Evolutionary conservation across 192 early-diverging fungal genomes (phyloP), one percentile per base, ranked within the genome.

Genomic region (Backusella circina): DNA sequence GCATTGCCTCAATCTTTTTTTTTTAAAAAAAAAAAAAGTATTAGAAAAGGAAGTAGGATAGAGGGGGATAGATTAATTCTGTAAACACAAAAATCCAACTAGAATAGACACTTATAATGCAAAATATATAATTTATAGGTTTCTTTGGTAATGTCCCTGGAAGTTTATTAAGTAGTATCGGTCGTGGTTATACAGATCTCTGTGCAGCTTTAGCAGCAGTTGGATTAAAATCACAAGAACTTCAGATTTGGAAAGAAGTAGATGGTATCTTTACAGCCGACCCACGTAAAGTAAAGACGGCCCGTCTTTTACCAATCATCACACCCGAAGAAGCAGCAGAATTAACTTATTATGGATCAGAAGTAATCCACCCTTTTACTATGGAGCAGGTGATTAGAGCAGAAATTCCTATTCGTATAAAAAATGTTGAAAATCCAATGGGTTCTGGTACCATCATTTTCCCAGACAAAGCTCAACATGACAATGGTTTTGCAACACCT

Each of bases 181-280:
- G 96, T 13, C 92, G 95, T 54, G 96, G 96, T 1, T 97, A 97
- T 83, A 97, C 96, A 0, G 96, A 97, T 74, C 85, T 97, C 72
- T 96, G 95, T 15, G 96, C 96, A 31, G 96, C 96, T 2, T 87
- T 97, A 65, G 84, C 92, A 44, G 93, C 96, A 1, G 96, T 96
- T 12, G 96, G 88, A 3, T 75, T 94, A 13, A 75, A 85, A 21
- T 94, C 95, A 4, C 80, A 88, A 13, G 96, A 97, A 77, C 85
- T 97, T 50, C 96, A 97, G 77, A 92, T 97, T n/a, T 97, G 94
- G 94, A 97, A 97, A 83, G 96, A 97, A 74, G 96, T 97, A 3
- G 96, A 97, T 74, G 96, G 96, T 38, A 97, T 97, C 65, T 97
- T 97, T 77, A 97, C 95, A 0, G 96, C 95, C 0, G 96, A 97